Percentiles rank a stretch among this genome's conserved stretches.
phyloP scores from a whole-genome alignment of 768 basidiomycete genomes.

The Leucosporidium yakuticum region DNA sequence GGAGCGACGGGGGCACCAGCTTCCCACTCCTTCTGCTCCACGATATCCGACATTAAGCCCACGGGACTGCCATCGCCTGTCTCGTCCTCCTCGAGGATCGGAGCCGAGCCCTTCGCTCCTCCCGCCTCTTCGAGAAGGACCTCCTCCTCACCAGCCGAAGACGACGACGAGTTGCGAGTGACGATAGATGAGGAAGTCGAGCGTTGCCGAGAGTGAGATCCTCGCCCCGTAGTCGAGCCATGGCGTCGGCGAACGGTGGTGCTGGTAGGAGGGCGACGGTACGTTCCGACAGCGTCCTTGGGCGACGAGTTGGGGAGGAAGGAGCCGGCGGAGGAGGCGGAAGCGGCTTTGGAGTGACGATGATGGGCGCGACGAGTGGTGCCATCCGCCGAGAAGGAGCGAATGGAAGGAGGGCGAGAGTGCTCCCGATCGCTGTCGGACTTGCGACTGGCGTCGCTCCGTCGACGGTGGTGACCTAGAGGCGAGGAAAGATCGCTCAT shows the following conservation, averaged over 20 bases:
- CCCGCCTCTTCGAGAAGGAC: neutral
- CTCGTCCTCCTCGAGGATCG: slow-evolving; percentile 3
- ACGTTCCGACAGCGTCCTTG: slow-evolving; percentile 14
- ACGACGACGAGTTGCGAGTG: slow-evolving; percentile 20
- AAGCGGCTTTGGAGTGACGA: slow-evolving; percentile 24
- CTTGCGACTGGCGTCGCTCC: slow-evolving; percentile 56
- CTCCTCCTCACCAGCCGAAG: slow-evolving; percentile 11
- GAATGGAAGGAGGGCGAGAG: slow-evolving; percentile 31
- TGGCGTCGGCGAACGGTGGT: slow-evolving; percentile 27
- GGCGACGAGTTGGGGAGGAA: neutral
- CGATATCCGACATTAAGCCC: neutral
- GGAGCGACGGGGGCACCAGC: no score
- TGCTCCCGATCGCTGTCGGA: slow-evolving; percentile 54
- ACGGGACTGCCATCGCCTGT: neutral
- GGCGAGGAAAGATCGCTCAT: slow-evolving; percentile 7
- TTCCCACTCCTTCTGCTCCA: neutral
- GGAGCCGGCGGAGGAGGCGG: slow-evolving; percentile 22
- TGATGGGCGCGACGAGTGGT: neutral
- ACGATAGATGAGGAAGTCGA: slow-evolving; percentile 23
- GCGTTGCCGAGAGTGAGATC: slow-evolving; percentile 2
- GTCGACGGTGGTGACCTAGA: slow-evolving; percentile 45
- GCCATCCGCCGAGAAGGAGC: slow-evolving; percentile 11
- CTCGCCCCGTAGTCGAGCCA: slow-evolving; percentile 9
- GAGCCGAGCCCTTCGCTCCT: neutral
- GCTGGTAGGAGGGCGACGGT: slow-evolving; percentile 34